Evolutionary conservation across 176 grass and related monocot species (phyloP), one percentile per base, ranked within the genome.

Genomic region (Eremochloa ophiuroides): DNA sequence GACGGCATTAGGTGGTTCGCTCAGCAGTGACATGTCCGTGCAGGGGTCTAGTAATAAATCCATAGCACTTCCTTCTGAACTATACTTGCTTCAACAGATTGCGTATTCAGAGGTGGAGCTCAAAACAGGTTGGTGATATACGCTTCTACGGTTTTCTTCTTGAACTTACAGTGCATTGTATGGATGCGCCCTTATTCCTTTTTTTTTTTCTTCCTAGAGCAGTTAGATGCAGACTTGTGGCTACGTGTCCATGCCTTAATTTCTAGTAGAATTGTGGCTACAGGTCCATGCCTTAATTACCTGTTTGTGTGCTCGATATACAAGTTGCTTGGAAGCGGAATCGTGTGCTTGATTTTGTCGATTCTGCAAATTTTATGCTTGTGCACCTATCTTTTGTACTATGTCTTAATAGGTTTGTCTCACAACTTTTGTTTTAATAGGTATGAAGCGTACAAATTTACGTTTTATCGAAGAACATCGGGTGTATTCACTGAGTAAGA

Each of bases 61-160:
- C 7, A 0, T 62, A 3, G 11, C 18, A 23, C 37, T 79, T 79
- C 18, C 23, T 37, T 79, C 62, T 1, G 25, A 74, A 60, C 75
- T 68, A 31, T 66, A 86, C 29, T 9, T 37, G 25, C 82, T 86
- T 67, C 77, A 90, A 41, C 69, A 80, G 40, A 20, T 82, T 84
- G 91, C 89, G 62, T 82, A 90, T 86, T 87, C 76, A 58, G 69
- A 88, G 16, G 85, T 92, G 59, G 80, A 90, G 69, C 68, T 27
- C 67, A 89, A 65, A 78, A 86, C 94, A 79, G 94, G 94, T 94
- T 46, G 3, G 20, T 72, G 48, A 46, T 63, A 59, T 67, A 81
- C 29, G 6, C 79, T 64, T 77, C 66, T 85, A 48, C 31, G 16
- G 31, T 47, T 71, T 18, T 17, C 50, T 22, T 58, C 43, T 43